Conservation (phyloP, 2,329 filamentous ascomycete species). For the Fusarium decemcellulare region DNA sequence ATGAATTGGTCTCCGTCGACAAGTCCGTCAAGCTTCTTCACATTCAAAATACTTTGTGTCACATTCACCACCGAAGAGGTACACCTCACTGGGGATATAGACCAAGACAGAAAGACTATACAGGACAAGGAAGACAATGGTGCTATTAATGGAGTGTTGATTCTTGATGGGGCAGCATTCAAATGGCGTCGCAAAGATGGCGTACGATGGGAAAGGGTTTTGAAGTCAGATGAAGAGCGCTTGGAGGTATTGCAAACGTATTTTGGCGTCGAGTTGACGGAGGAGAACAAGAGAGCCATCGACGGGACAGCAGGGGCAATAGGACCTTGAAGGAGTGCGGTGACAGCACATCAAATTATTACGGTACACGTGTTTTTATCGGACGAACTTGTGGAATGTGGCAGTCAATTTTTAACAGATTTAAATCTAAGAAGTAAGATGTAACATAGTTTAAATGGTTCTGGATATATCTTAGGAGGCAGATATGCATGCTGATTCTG, state of each 20-base stretch:
- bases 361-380: no score
- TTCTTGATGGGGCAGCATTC: conserved; percentile 15
- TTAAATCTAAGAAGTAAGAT: no score
- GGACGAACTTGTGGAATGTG: no score
- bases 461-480: no score
- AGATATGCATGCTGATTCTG: no score
- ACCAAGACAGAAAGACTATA: background rate
- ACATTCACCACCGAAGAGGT: conserved; percentile 22
- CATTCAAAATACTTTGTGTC: conserved; percentile 24
- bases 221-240: conserved; percentile 13
- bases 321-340: background rate
- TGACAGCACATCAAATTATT: no score
- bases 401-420: no score
- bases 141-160: conserved; percentile 15
- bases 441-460: no score
- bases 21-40: conserved; percentile 33
- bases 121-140: background rate
- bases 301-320: conserved; percentile 19
- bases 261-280: conserved; percentile 15
- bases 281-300: conserved; percentile 18
- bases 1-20: conserved; percentile 30
- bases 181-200: conserved; percentile 12
- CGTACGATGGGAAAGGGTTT: conserved; percentile 14
- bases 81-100: background rate
- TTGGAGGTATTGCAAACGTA: conserved; percentile 12